Conservation (phyloP, 1,284 basidiomycete genomes). For the Heliocybe sulcata region DNA sequence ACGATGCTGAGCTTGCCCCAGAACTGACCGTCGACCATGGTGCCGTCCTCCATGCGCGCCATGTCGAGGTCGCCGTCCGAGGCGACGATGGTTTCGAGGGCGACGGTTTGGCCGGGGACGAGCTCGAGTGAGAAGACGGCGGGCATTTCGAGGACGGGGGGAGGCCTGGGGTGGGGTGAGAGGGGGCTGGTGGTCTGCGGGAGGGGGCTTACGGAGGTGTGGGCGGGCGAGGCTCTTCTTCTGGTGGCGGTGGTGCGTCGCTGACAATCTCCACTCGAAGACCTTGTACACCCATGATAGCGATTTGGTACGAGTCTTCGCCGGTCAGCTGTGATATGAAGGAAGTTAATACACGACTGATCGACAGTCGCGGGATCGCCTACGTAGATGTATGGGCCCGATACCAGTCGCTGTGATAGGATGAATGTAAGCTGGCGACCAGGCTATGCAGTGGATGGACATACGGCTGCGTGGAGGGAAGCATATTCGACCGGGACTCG, state of each 20-base stretch:
- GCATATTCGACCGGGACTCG: conserved; percentile 79
- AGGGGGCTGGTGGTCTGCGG: conserved; percentile 1
- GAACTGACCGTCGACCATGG: conserved; percentile 71
- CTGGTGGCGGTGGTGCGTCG: conserved; percentile 72
- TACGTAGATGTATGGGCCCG: conserved; percentile 77
- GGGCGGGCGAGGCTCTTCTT: conserved; percentile 49
- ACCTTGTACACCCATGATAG: conserved; percentile 68
- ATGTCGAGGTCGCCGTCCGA: conserved; percentile 76
- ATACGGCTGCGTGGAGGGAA: conserved; percentile 70
- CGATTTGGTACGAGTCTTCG: conserved; percentile 80
- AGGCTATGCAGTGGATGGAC: conserved; percentile 17
- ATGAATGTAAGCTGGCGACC: conserved; percentile 11
- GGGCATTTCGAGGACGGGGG: conserved; percentile 80
- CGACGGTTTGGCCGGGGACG: conserved; percentile 63
- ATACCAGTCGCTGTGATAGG: conserved; percentile 54
- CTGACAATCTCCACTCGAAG: conserved; percentile 75
- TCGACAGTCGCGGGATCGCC: conserved; percentile 17
- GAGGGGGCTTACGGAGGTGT: conserved; percentile 58
- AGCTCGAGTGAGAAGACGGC: conserved; percentile 76
- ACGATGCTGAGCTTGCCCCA: conserved; percentile 80
- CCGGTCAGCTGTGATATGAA: conserved; percentile 50
- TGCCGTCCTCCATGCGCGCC: conserved; percentile 82
- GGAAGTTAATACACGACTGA: conserved; percentile 9
- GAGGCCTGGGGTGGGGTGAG: conserved; percentile 41
- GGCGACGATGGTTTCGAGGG: conserved; percentile 65